Base-by-base conservation (phyloP, 2,329 filamentous ascomycete genomes). In the Curvularia hawaiiensis region DNA sequence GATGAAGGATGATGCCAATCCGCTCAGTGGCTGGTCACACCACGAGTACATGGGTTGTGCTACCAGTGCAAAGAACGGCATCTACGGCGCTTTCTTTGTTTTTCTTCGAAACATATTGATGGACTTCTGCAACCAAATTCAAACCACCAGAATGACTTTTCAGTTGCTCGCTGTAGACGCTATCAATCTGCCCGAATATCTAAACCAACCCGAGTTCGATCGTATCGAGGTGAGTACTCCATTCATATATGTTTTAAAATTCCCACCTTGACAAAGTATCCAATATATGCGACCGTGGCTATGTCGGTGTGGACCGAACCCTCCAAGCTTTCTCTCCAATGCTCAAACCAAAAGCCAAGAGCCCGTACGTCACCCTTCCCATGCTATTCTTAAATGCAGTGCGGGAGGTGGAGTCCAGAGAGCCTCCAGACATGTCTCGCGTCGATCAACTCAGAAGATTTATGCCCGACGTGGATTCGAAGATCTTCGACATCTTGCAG, bases 281-380 rank as follows among this genome's bases (percentile, higher is more conserved):
- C 3, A 80, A 80, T 58, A 76, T 80, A n/a, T 61, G 68, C 10
- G 78, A 81, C 52, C 11, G 28, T 0, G 60, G 56, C n/a, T 79
- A 74, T 46, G 28, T 78, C 5, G 26, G 43, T 16, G 18, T 44
- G 2, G 78, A 77, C 0, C 60, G 14, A 0, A 71, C 66, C 0
- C 54, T 80, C 1, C 1, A 7, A 0, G 35, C 54, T 10, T 71
- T 80, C 35, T 65, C 58, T 4, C 72, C 69, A 0, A 52, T 79
- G 2, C 73, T 82, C 0, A 69, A 78, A 49, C 20, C 57, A 0
- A 69, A 58, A 8, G 1, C 3, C 1, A 43, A 71, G 7, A 81
- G 80, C 54, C 71, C 74, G 0, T 67, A 78, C 28, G 79, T 79
- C 1, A 78, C 77, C 0, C 65, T 81, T 0, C 55, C 82, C n/a